A percentile compares a stretch with the other conserved stretches of the same genome.
Conservation (phyloP, 2,329 filamentous ascomycete species). For the Fusarium austroafricanum region DNA sequence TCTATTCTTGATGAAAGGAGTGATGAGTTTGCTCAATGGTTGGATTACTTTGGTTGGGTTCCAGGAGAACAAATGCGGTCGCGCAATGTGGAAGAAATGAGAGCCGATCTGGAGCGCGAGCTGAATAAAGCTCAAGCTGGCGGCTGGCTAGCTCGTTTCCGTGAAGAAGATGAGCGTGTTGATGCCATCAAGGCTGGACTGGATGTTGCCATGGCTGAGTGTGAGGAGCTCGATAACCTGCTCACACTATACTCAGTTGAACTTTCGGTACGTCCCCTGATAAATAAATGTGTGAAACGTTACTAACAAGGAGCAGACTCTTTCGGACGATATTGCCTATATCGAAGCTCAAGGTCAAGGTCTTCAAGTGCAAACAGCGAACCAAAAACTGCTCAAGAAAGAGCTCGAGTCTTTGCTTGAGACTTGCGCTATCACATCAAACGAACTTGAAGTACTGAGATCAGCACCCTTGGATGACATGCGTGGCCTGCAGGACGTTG, state of each 20-base stretch:
- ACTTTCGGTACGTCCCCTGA: constrained; percentile 74
- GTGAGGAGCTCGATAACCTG: constrained; percentile 94
- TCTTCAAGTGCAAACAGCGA: constrained; percentile 95
- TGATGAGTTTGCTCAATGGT: constrained; percentile 82
- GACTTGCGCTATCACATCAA: constrained; percentile 87
- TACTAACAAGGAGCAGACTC: constrained; percentile 67
- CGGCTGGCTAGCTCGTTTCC: constrained; percentile 85
- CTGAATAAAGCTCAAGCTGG: constrained; percentile 91
- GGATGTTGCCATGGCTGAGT: constrained; percentile 91
- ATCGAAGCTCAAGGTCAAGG: constrained; percentile 98
- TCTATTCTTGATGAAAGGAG: constrained; percentile 80
- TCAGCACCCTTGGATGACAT: constrained; percentile 78
- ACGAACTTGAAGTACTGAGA: constrained; percentile 77
- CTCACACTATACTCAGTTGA: constrained; percentile 96
- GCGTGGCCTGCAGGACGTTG: constrained; percentile 80
- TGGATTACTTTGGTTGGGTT: constrained; percentile 91
- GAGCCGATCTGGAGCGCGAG: constrained; percentile 85
- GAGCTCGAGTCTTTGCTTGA: constrained; percentile 91
- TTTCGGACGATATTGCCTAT: constrained; percentile 95
- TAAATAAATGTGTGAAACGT: neutral
- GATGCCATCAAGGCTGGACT: constrained; percentile 87
- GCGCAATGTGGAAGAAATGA: constrained; percentile 82
- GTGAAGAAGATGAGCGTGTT: constrained; percentile 91
- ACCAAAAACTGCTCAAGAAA: constrained; percentile 91
- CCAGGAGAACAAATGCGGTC: constrained; percentile 78